Conservation (phyloP, 164 flowering plant species). For the Kingdonia uniflora region DNA sequence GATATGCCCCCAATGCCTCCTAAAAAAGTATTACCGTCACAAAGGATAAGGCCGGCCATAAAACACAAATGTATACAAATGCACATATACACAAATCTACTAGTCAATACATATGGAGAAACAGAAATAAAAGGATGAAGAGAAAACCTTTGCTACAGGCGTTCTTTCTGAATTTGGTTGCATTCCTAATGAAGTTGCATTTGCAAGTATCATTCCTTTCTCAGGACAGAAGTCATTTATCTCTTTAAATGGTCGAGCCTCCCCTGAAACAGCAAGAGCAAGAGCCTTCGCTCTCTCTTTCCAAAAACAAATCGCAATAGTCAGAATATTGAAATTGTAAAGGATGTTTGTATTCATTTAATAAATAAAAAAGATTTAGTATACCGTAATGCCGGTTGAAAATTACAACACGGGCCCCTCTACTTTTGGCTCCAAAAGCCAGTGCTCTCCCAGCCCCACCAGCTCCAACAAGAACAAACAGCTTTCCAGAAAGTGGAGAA, state of each 20-base stretch:
- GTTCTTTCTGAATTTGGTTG: conserved; percentile 32
- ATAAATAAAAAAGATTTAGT: not conserved
- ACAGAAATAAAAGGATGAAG: conserved; percentile 1
- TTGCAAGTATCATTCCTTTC: conserved; percentile 53
- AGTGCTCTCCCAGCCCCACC: conserved; percentile 74
- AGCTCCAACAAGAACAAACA: conserved; percentile 59
- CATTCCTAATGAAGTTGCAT: conserved; percentile 52
- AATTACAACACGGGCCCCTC: conserved; percentile 42
- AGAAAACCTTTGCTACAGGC: conserved; percentile 42
- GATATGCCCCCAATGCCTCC: conserved; percentile 31
- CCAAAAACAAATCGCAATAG: not conserved
- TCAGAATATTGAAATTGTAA: conserved; percentile 1
- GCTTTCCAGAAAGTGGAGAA: conserved; percentile 39
- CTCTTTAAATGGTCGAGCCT: conserved; percentile 26
- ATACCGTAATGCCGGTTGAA: conserved; percentile 44
- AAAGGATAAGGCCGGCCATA: conserved; percentile 1
- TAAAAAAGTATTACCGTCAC: conserved; percentile 9
- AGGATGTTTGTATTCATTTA: not conserved
- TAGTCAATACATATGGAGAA: not conserved
- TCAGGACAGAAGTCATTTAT: conserved; percentile 27
- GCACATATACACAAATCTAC: not conserved
- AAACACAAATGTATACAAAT: not conserved
- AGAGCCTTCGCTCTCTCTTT: conserved; percentile 42
- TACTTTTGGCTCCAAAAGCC: conserved; percentile 56
- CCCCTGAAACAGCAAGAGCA: conserved; percentile 36